A percentile compares a stretch with the other conserved stretches of the same genome.
phyloP scores from a whole-genome alignment of 106 monocot genomes.

The Posidonia australis region DNA sequence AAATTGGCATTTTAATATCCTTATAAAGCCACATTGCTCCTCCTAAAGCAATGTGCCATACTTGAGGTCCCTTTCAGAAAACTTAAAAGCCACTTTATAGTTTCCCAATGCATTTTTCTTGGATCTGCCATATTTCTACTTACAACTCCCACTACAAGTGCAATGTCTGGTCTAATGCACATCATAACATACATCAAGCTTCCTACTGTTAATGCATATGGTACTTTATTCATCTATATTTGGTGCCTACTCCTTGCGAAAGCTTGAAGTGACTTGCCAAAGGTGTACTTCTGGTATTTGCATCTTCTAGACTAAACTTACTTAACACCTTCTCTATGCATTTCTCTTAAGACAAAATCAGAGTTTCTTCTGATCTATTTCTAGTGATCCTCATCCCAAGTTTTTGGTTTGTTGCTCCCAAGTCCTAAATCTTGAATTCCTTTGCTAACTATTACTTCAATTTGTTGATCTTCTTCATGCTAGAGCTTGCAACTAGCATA shows the following conservation, averaged over 20 bases:
- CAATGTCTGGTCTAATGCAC: no score
- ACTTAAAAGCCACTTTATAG: no score
- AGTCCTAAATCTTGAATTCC: slow-evolving; percentile 1
- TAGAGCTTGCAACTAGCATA: background rate
- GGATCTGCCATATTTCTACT: no score
- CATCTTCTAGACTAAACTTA: background rate
- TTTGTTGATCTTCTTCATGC: background rate
- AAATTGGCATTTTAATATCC: no score
- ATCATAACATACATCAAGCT: slow-evolving; percentile 7
- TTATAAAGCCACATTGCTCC: no score
- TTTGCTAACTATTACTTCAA: background rate
- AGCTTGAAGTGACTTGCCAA: background rate
- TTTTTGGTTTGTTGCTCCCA: slow-evolving; percentile 2
- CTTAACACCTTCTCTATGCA: slow-evolving; percentile 1
- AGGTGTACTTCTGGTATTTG: background rate
- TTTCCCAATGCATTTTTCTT: no score
- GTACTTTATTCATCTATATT: background rate
- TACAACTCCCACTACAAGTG: no score
- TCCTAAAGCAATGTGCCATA: no score
- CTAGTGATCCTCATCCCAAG: background rate
- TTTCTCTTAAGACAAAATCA: background rate
- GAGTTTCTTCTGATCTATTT: background rate
- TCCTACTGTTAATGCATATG: background rate
- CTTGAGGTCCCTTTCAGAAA: no score
- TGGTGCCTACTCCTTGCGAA: background rate